phyloP scores from a whole-genome alignment of 805 yeast species.

The Yarrowia hollandica region DNA sequence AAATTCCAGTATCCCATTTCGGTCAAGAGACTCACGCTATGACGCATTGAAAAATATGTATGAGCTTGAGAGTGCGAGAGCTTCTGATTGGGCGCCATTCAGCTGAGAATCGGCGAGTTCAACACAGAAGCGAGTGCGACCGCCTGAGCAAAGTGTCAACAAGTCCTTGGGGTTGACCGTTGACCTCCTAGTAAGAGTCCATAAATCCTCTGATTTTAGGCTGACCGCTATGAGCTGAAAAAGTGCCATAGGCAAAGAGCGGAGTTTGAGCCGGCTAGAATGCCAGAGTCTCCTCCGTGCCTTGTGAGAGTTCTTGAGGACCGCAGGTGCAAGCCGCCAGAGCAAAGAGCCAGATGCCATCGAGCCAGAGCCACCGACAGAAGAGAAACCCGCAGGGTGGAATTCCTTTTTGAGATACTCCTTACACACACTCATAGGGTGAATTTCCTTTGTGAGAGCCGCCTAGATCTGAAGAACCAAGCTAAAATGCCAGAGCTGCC shows the following conservation, averaged over 20 bases:
- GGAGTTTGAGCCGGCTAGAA: conserved; percentile 1
- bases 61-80: conserved; percentile 3
- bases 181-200: background rate
- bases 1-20: conserved; percentile 1
- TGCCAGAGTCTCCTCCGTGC: background rate
- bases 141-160: background rate
- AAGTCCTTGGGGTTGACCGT: conserved; percentile 18
- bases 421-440: background rate
- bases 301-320: conserved; percentile 12
- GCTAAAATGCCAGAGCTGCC: conserved; percentile 17
- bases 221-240: conserved; percentile 7
- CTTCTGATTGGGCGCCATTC: conserved; percentile 6
- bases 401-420: background rate
- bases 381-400: background rate
- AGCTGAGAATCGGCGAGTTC: conserved; percentile 15
- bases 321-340: conserved; percentile 10
- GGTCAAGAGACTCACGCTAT: background rate
- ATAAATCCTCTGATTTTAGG: conserved; percentile 6
- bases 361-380: conserved; percentile 3
- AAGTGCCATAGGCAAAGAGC: conserved; percentile 4
- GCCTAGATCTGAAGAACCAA: conserved; percentile 19
- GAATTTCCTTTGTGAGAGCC: conserved; percentile 3
- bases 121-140: background rate
- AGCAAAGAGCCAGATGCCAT: conserved; percentile 5
- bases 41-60: background rate